A percentile compares a stretch with the other conserved stretches of the same genome.
These are phyloP conservation scores for Capsella bursapastoris DNA, from an alignment of 345 rosid genomes.

Conservation along the genomic window DNA sequence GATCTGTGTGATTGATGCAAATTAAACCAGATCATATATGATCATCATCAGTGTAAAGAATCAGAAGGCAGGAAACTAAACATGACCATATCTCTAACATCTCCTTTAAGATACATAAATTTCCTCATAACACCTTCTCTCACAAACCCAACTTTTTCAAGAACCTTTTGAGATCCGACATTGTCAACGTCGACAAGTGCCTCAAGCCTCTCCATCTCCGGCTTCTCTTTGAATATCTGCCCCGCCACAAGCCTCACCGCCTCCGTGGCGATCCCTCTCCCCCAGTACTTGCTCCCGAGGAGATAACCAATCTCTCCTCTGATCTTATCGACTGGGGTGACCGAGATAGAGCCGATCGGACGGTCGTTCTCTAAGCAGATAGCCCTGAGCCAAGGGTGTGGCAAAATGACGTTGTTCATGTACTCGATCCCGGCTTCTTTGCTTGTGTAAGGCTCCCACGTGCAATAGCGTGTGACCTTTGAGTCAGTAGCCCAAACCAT, in stretches of 20 bases:
- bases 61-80: constrained; percentile 69
- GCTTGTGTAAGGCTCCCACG: constrained; percentile 58
- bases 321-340: constrained; percentile 53
- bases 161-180: constrained; percentile 62
- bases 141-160: constrained; percentile 69
- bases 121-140: constrained; percentile 73
- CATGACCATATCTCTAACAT: constrained; percentile 58
- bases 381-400: constrained; percentile 71
- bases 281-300: constrained; percentile 57
- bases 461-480: constrained; percentile 56
- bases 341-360: constrained; percentile 60
- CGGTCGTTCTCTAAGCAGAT: constrained; percentile 54
- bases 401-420: constrained; percentile 41
- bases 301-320: constrained; percentile 63
- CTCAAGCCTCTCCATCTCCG: constrained; percentile 65
- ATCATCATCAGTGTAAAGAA: constrained; percentile 25
- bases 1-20: neutral
- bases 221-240: constrained; percentile 56
- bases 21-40: neutral
- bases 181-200: constrained; percentile 66
- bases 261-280: constrained; percentile 61
- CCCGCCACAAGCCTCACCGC: constrained; percentile 55
- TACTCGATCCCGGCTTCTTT: constrained; percentile 52
- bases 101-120: constrained; percentile 51
- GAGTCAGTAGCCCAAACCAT: constrained; percentile 71